phyloP scores from a whole-genome alignment of 2,329 filamentous ascomycete genomes.

The Curvularia verruculosa region DNA sequence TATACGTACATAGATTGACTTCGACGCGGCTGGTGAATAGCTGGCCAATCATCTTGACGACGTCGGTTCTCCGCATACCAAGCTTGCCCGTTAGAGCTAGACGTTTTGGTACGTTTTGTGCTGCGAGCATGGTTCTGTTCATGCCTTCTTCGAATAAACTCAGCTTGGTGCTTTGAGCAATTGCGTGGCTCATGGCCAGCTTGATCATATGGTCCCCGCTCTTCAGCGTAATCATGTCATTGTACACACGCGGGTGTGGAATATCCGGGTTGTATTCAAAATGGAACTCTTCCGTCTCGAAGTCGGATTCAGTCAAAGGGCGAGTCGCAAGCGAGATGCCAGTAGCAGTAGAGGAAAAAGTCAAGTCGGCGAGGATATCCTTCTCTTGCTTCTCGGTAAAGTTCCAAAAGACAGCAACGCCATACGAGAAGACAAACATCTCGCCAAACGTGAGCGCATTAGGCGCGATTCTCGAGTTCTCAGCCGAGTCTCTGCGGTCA shows the following conservation, averaged over 20 bases:
- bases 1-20: conserved; percentile 87
- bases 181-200: conserved; percentile 94
- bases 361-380: conserved; percentile 91
- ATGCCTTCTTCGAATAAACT: conserved; percentile 96
- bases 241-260: conserved; percentile 88
- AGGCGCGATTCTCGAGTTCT: conserved; percentile 62
- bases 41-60: conserved; percentile 87
- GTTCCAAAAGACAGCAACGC: conserved; percentile 98
- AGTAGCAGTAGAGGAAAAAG: conserved; percentile 76
- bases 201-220: conserved; percentile 99
- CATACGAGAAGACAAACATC: conserved; percentile 97
- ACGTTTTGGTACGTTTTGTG: conserved; percentile 87
- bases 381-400: conserved; percentile 96
- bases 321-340: conserved; percentile 73
- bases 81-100: conserved; percentile 88
- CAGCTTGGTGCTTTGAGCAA: conserved; percentile 95
- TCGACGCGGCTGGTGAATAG: conserved; percentile 95
- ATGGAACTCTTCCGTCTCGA: conserved; percentile 97
- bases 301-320: conserved; percentile 84
- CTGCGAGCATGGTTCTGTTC: conserved; percentile 90
- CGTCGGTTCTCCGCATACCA: conserved; percentile 89
- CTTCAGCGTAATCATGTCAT: conserved; percentile 97
- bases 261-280: conserved; percentile 93
- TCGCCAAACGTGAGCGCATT: conserved; percentile 84
- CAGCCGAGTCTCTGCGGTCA: conserved; percentile 30